Conservation (phyloP, 768 basidiomycete species). For the Astraeus odoratus region DNA sequence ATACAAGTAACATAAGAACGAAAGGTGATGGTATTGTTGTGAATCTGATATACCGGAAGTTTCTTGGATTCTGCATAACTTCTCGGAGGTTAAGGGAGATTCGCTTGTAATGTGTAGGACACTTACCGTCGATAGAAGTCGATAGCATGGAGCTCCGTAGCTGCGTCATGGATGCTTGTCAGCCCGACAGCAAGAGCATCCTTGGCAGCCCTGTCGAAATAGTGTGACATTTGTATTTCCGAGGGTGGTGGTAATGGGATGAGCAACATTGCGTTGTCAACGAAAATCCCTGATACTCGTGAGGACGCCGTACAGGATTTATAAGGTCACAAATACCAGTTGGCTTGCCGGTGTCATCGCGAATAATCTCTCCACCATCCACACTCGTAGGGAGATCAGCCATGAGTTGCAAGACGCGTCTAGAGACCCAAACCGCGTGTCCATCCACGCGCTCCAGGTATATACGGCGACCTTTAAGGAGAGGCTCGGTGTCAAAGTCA, state of each 20-base stretch:
- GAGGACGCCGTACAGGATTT: not conserved
- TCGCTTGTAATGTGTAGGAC: not conserved
- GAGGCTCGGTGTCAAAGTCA: conserved; percentile 64
- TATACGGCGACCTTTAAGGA: conserved; percentile 66
- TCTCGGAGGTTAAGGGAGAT: conserved; percentile 4
- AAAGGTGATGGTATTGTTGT: not conserved
- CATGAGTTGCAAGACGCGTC: conserved; percentile 59
- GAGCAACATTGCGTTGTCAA: conserved; percentile 84
- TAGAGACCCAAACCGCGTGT: conserved; percentile 85
- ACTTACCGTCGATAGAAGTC: conserved; percentile 60
- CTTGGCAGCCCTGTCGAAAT: conserved; percentile 54
- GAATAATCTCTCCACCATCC: conserved; percentile 69
- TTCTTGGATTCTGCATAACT: conserved; percentile 65
- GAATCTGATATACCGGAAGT: conserved; percentile 50
- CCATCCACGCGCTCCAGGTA: conserved; percentile 71
- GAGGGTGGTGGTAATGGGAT: conserved; percentile 62
- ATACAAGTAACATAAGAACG: not conserved
- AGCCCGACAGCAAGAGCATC: conserved; percentile 76
- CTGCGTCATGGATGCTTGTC: conserved; percentile 85
- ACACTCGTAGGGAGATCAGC: conserved; percentile 53
- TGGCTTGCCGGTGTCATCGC: conserved; percentile 53
- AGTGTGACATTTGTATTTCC: conserved; percentile 47
- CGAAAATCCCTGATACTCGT: conserved; percentile 49
- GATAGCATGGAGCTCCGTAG: conserved; percentile 41
- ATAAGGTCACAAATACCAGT: conserved; percentile 43